Conservation (phyloP, 2,329 filamentous ascomycete genomes). For the Talaromyces sp. region DNA sequence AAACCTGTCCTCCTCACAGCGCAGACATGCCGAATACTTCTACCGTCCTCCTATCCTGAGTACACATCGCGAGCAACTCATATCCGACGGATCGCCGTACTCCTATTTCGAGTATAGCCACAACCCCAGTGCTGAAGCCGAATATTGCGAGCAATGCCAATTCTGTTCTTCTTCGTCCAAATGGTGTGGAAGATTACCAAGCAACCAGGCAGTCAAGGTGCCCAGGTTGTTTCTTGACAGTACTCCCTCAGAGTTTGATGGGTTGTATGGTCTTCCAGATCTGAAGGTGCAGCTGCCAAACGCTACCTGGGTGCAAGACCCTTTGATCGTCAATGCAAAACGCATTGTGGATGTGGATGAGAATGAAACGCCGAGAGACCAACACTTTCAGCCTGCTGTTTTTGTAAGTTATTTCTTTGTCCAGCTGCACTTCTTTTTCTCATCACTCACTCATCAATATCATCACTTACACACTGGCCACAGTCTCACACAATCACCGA, state of each 20-base stretch:
- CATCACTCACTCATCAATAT: not conserved
- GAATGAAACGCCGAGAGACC: not conserved
- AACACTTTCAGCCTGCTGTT: constrained; percentile 5
- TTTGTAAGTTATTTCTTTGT: constrained; percentile 10
- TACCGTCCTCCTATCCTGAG: constrained; percentile 28
- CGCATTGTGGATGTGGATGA: constrained; percentile 3
- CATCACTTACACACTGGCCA: not conserved
- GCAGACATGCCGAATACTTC: constrained; percentile 30
- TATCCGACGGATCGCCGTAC: constrained; percentile 6
- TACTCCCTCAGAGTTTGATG: not conserved
- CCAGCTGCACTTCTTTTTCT: too few species aligned
- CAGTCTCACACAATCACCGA: constrained; percentile 8
- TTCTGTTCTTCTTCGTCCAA: constrained; percentile 12
- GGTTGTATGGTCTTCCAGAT: not conserved
- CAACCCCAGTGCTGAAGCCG: constrained; percentile 9
- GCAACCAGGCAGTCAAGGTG: not conserved
- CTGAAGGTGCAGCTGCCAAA: constrained; percentile 13
- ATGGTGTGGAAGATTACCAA: constrained; percentile 15
- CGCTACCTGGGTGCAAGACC: constrained; percentile 16
- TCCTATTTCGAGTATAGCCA: constrained; percentile 12
- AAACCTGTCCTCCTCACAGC: constrained; percentile 22
- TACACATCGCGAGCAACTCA: constrained; percentile 14
- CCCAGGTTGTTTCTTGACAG: constrained; percentile 1
- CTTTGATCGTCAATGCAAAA: constrained; percentile 15
- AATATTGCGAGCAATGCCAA: constrained; percentile 15